phyloP scores from a whole-genome alignment of 345 rosid genomes.

The Cardamine chenopodiifolia region DNA sequence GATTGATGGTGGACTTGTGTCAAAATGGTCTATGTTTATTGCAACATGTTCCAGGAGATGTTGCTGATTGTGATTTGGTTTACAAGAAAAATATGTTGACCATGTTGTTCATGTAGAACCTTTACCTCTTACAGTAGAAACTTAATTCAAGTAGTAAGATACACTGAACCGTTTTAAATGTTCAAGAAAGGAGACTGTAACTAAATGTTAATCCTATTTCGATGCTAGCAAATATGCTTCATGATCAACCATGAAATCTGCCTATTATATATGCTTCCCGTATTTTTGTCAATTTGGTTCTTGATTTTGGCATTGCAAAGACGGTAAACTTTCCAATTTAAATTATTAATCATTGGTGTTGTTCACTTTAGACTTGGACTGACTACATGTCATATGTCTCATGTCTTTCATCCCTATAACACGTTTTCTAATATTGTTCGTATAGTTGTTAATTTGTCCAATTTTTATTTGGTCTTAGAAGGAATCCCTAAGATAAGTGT shows the following conservation, averaged over 20 bases:
- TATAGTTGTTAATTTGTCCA: too few species aligned
- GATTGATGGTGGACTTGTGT: too few species aligned
- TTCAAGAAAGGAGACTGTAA: too few species aligned
- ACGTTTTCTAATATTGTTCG: not conserved
- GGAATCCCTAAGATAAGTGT: too few species aligned
- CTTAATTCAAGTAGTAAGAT: too few species aligned
- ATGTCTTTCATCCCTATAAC: not conserved
- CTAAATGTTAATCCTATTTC: too few species aligned
- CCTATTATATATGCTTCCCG: too few species aligned
- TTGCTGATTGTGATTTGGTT: not conserved
- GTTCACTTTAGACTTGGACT: not conserved
- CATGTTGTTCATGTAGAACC: not conserved
- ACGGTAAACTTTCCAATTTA: not conserved
- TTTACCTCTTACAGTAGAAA: not conserved
- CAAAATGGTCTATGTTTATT: not conserved
- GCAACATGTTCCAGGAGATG: not conserved
- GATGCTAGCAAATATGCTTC: too few species aligned
- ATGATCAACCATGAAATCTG: too few species aligned
- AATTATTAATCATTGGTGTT: not conserved
- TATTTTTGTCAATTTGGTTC: too few species aligned
- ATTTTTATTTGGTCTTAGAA: not conserved
- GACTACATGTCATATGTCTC: not conserved
- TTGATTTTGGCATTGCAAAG: too few species aligned
- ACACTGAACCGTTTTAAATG: too few species aligned
- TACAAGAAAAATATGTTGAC: not conserved